Base-by-base conservation (phyloP, 1,284 basidiomycete species). In the Porogramme epimiltina region DNA sequence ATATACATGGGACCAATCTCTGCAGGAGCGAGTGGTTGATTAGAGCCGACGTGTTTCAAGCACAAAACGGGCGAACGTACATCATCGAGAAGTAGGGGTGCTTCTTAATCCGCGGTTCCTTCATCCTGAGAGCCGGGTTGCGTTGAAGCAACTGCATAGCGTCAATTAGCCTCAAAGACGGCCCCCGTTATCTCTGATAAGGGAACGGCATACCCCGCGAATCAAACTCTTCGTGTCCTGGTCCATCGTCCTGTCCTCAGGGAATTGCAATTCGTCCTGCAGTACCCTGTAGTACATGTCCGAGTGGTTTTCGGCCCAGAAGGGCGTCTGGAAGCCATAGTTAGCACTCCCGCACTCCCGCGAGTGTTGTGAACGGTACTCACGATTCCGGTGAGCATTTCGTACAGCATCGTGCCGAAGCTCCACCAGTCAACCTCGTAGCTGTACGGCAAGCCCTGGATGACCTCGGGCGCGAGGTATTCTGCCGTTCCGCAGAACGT, bases 391-490 rank as follows among this genome's bases (percentile, higher is more conserved):
- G 88, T 91, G 69, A 93, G 74, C 85, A 96, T 95, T 75, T 98
- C 96, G 69, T 91, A 95, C 51, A 98, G 75, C 89, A 98, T 97
- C 55, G 95, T 98, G 18, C 95, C 95, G 64, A 97, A 91, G 59
- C 90, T 91, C 95, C 95, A 98, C 92, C 94, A 96, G 68, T 98
- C 95, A 19, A 96, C 93, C 62, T 95, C 92, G 66, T 95, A 98
- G 57, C 89, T 89, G 70, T 98, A 98, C 18, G 91, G 83, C 59
- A 91, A 72, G 3, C 94, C 91, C 64, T 94, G 89, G 62, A 98
- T 93, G 45, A 98, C 93, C 69, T 96, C 93, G 0, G 93, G 93
- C 16, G 93, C 94, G 16, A 98, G 81, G 65, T 98, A 98, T 69
- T 97, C 95, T 3, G 93, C 90, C 8, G 94, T 97, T 20, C 91